Conservation (phyloP, 164 flowering plant genomes). For the Hamamelis virginiana region DNA sequence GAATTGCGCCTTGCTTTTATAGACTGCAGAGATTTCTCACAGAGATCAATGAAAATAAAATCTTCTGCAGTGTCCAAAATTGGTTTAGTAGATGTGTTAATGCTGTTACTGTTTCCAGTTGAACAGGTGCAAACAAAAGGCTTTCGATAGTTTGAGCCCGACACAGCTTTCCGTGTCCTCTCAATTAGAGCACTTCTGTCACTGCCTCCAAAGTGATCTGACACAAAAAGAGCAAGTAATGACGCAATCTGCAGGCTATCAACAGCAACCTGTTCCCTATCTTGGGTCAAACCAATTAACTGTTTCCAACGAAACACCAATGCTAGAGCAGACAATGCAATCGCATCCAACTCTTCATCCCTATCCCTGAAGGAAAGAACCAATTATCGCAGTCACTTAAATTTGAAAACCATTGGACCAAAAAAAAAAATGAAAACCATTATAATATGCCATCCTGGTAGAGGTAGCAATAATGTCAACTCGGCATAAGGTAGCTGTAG, state of each 20-base stretch:
- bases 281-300: slow-evolving; percentile 29
- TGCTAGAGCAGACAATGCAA: slow-evolving; percentile 64
- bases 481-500: neutral
- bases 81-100: slow-evolving; percentile 18
- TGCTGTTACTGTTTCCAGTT: slow-evolving; percentile 49
- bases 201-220: slow-evolving; percentile 93
- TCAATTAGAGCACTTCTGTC: slow-evolving; percentile 58
- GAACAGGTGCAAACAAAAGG: slow-evolving; percentile 94
- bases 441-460: no score
- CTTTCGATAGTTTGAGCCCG: slow-evolving; percentile 71
- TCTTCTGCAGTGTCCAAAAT: slow-evolving; percentile 36
- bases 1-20: slow-evolving; percentile 67
- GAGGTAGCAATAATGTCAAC: neutral
- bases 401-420: neutral
- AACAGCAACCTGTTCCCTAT: slow-evolving; percentile 21
- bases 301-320: slow-evolving; percentile 51
- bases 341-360: slow-evolving; percentile 81
- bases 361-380: slow-evolving; percentile 42
- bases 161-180: slow-evolving; percentile 59
- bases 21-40: slow-evolving; percentile 72
- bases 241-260: slow-evolving; percentile 72
- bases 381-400: slow-evolving; percentile 5
- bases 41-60: slow-evolving; percentile 48
- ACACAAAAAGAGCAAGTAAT: slow-evolving; percentile 89
- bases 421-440: no score